Base-by-base conservation (phyloP, 345 rosid genomes). In the Arabidopsis arenosa region DNA sequence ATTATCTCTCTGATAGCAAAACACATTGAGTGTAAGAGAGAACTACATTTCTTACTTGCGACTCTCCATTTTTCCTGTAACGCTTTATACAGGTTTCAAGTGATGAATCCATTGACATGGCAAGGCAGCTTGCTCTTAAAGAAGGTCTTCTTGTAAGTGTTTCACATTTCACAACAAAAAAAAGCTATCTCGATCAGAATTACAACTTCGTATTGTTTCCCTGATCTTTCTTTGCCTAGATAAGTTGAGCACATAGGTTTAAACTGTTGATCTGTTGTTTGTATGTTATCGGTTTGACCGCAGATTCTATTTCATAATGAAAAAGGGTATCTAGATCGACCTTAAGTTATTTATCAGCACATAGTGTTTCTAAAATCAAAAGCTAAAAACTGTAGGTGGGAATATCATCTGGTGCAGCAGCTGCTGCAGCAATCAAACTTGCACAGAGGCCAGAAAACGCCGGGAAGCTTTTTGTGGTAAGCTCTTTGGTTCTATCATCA, bases 341-440 rank as follows among this genome's bases (percentile, higher is more conserved):
- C 26, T 23, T 23, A 23, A 23, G 26, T 23, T 23, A 23, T 23
- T 23, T 23, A 2, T 23, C 26, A 23, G 26, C 26, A 23, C 26
- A 23, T 23, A 23, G 26, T 1, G 26, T 23, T 23, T 28, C 37
- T 56, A 33, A 68, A 39, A 17, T 14, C 15, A 65, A 48, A 58
- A 10, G 7, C n/a, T 8, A 9, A 32, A 70, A 48, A 13, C 10
- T 73, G 58, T 79, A 94, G 97, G 97, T 89, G 21, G 98, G 98
- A 40, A 90, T 94, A 76, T 94, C 97, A 68, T 94, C 98, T 0
- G 98, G 98, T 41, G 97, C 92, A 2, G 96, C 92, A 4, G 83
- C 98, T 0, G 87, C 90, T 0, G 96, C 97, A 17, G 97, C 95
- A 63, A 85, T 94, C 36, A 85, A 82, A 74, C 81, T 87, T 63